A percentile compares a stretch with the other conserved stretches of the same genome.
Conservation (phyloP, 2,329 filamentous ascomycete species). For the Magnaporthales sp. region DNA sequence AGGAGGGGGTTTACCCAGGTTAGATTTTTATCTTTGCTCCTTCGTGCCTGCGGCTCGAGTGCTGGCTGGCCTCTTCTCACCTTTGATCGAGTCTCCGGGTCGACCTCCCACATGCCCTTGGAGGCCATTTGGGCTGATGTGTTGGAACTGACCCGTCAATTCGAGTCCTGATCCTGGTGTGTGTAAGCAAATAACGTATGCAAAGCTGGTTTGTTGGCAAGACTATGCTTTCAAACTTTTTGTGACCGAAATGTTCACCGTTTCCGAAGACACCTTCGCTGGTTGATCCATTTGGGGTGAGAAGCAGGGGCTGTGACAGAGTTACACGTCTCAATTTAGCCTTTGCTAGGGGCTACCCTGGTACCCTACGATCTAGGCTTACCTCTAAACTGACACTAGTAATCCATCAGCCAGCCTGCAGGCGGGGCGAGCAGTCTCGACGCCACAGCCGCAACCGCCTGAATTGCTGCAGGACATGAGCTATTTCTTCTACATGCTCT, state of each 20-base stretch:
- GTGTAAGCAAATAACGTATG: background rate
- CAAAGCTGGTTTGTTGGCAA: background rate
- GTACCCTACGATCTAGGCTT: background rate
- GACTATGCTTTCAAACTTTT: background rate
- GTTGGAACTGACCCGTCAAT: background rate
- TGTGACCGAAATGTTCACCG: background rate
- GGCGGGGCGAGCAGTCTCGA: background rate
- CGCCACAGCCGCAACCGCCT: background rate
- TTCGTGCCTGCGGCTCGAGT: background rate
- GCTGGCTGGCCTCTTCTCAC: conserved; percentile 36
- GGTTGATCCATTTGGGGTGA: background rate
- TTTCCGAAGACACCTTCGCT: background rate
- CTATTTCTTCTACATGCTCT: background rate
- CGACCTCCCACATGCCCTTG: conserved; percentile 96
- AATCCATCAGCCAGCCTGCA: background rate
- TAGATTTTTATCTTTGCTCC: background rate
- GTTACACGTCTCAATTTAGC: conserved; percentile 1
- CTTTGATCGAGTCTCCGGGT: conserved; percentile 94
- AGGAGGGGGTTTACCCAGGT: background rate
- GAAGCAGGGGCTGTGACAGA: background rate
- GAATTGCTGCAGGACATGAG: background rate
- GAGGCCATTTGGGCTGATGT: conserved; percentile 40
- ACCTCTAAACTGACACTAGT: background rate
- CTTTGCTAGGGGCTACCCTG: background rate
- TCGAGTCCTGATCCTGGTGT: background rate